These are phyloP conservation scores for Saitozyma podzolica DNA, from an alignment of 768 basidiomycete genomes.

Conservation along the genomic window DNA sequence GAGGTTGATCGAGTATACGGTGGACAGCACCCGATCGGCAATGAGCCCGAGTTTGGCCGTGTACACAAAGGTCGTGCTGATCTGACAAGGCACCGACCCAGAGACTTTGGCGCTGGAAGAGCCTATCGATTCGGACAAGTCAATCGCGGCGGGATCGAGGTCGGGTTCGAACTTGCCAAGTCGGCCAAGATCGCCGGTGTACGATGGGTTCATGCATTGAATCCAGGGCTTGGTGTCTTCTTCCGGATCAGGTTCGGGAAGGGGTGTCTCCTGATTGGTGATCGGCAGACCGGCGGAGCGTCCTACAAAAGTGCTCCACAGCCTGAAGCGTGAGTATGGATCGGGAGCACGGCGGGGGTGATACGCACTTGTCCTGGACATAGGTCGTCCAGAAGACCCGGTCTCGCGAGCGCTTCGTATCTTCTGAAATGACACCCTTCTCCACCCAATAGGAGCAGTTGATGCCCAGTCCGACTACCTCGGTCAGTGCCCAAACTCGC, in stretches of 20 bases:
- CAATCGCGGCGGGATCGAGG: no score
- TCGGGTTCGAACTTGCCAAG: no score
- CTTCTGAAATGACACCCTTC: constrained; percentile 20
- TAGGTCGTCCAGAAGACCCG: constrained; percentile 16
- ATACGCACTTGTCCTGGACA: constrained; percentile 34
- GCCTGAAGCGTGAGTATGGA: neutral
- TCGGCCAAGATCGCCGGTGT: neutral
- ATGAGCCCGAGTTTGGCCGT: constrained; percentile 6
- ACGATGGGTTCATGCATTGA: neutral
- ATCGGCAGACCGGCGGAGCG: constrained; percentile 9
- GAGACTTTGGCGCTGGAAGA: no score
- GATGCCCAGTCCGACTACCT: constrained; percentile 41
- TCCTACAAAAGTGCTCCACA: constrained; percentile 35
- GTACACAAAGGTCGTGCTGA: constrained; percentile 8
- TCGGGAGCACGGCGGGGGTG: neutral
- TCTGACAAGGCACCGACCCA: neutral
- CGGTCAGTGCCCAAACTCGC: neutral
- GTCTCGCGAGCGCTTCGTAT: constrained; percentile 14
- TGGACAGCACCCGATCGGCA: constrained; percentile 4
- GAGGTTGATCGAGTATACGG: no score
- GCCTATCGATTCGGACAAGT: no score
- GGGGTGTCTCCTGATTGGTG: constrained; percentile 7
- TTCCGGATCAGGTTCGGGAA: constrained; percentile 6
- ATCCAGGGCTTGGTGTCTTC: constrained; percentile 6
- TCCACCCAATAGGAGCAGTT: constrained; percentile 29